Evolutionary conservation across 331 rosid genomes (phyloP).

Genomic region (Rosa hybrid): DNA sequence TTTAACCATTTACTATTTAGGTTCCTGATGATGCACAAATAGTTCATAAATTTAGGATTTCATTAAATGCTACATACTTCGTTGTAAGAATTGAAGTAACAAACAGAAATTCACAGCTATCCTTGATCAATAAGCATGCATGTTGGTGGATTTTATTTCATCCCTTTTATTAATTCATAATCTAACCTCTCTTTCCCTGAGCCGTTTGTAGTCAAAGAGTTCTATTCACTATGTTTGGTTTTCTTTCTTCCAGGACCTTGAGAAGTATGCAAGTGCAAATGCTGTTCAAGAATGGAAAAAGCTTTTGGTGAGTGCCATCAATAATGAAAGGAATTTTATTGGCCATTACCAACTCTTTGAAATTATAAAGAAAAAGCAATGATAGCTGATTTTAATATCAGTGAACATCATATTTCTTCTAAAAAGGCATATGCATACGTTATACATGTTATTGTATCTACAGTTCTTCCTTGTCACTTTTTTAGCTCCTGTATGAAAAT

Average conservation of each 20-base stretch:
- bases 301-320: conserved; percentile 62
- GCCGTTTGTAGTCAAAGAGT: neutral
- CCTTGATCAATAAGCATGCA: neutral
- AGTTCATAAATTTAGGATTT: neutral
- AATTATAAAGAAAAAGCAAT: neutral
- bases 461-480: conserved; percentile 9
- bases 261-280: conserved; percentile 73
- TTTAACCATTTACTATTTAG: neutral
- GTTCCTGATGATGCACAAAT: neutral
- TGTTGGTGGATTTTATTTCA: neutral
- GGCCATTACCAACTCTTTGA: neutral
- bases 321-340: neutral
- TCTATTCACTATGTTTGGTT: conserved; percentile 8
- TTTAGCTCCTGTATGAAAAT: conserved; percentile 25
- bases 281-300: conserved; percentile 84
- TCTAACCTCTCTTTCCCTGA: conserved; percentile 3
- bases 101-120: neutral
- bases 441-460: neutral
- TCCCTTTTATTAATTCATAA: neutral
- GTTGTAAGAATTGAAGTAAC: neutral
- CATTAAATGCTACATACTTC: neutral
- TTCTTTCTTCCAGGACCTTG: conserved; percentile 63
- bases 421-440: neutral
- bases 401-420: neutral
- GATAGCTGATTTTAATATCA: neutral